Percentiles rank a stretch among this genome's conserved stretches.
Evolutionary conservation across 2,329 filamentous ascomycete genomes (phyloP).

Genomic region (Teratosphaeria destructans): DNA sequence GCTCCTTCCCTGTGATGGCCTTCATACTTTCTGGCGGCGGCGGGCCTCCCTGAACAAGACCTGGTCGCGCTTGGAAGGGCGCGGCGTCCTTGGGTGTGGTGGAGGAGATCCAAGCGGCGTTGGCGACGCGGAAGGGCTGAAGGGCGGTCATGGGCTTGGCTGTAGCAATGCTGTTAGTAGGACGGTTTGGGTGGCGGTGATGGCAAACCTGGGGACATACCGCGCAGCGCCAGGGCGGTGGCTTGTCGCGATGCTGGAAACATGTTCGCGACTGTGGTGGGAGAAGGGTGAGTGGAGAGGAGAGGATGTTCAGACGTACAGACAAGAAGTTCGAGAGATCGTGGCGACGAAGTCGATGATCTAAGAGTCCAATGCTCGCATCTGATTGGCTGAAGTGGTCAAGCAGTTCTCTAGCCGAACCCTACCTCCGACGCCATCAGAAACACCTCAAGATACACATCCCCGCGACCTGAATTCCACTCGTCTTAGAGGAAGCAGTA

Average conservation of each 20-base stretch:
- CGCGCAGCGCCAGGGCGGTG: slow-evolving; percentile 45
- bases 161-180: slow-evolving; percentile 28
- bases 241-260: slow-evolving; percentile 41
- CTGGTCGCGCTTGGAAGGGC: slow-evolving; percentile 41
- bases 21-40: slow-evolving; percentile 43
- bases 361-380: neutral
- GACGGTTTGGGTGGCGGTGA: slow-evolving; percentile 1
- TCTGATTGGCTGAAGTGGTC: neutral
- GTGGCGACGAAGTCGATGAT: neutral
- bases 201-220: slow-evolving; percentile 26
- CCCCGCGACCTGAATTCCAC: no score
- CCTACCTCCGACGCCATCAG: neutral
- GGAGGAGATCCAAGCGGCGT: slow-evolving; percentile 53
- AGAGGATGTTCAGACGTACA: neutral
- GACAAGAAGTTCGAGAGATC: neutral
- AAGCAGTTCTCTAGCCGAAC: neutral
- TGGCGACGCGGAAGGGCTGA: slow-evolving; percentile 50
- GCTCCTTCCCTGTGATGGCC: slow-evolving; percentile 19
- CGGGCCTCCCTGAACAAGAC: slow-evolving; percentile 44
- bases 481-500: neutral
- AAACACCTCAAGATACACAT: neutral
- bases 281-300: slow-evolving; percentile 10
- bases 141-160: slow-evolving; percentile 56
- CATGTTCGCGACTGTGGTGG: slow-evolving; percentile 29
- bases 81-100: slow-evolving; percentile 55